phyloP scores from a whole-genome alignment of 306 rosid genomes.

The Glycyrrhiza uralensis region DNA sequence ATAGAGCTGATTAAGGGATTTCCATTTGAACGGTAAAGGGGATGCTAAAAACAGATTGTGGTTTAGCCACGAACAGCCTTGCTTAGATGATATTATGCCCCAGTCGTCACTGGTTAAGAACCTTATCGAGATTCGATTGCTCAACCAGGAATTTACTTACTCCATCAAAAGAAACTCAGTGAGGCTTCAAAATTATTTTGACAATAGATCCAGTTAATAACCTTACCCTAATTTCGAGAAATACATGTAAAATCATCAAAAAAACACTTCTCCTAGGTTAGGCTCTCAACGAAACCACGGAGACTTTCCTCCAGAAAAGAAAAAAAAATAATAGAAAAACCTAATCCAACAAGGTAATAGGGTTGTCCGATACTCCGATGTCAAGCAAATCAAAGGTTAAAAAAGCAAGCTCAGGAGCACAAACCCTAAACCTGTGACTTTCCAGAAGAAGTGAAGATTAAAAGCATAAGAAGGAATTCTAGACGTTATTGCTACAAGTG shows the following conservation, averaged over 20 bases:
- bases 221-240: constrained; percentile 24
- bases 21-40: neutral
- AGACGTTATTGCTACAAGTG: neutral
- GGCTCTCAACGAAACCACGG: neutral
- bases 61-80: neutral
- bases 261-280: neutral
- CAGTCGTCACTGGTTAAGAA: neutral
- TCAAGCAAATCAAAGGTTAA: neutral
- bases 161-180: neutral
- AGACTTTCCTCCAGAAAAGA: neutral
- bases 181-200: neutral
- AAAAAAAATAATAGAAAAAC: neutral
- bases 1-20: neutral
- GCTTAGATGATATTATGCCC: neutral
- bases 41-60: neutral
- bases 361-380: neutral
- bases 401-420: neutral
- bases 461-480: neutral
- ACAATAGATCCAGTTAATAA: constrained; percentile 27
- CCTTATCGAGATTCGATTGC: neutral
- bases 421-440: constrained; percentile 27
- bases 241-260: neutral
- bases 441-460: neutral
- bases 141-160: neutral
- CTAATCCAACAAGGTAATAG: neutral